Conservation (phyloP, 164 flowering plant genomes). For the Tetracentron sinense region DNA sequence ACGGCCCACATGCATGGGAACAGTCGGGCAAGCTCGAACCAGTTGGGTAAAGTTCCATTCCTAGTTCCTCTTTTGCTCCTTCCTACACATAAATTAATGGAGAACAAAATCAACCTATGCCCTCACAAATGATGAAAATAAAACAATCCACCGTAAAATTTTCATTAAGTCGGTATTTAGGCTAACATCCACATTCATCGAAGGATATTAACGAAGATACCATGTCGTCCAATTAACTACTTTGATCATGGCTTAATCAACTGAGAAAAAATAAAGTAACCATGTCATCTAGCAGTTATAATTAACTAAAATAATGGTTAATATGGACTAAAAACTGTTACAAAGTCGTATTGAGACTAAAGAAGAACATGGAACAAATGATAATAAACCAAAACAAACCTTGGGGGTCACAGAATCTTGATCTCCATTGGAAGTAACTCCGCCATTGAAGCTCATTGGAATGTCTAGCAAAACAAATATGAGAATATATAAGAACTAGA, state of each 20-base stretch:
- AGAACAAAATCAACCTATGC: background rate
- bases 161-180: too few relatives aligned
- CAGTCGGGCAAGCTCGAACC: slow-evolving; percentile 89
- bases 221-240: too few relatives aligned
- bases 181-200: too few relatives aligned
- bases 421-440: slow-evolving; percentile 5
- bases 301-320: too few relatives aligned
- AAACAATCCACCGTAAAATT: too few relatives aligned
- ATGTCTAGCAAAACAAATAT: slow-evolving; percentile 2
- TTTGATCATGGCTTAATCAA: too few relatives aligned
- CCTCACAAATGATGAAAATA: background rate
- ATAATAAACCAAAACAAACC: slow-evolving; percentile 9
- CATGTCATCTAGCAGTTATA: too few relatives aligned
- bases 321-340: too few relatives aligned
- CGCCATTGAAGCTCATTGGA: slow-evolving; percentile 6
- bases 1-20: slow-evolving; percentile 75
- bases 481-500: background rate
- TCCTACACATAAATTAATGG: slow-evolving; percentile 19
- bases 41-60: slow-evolving; percentile 45
- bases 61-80: slow-evolving; percentile 26
- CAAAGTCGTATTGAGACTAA: too few relatives aligned
- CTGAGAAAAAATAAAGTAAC: too few relatives aligned
- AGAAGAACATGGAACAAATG: background rate
- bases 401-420: slow-evolving; percentile 1
- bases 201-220: too few relatives aligned